A percentile compares a stretch with the other conserved stretches of the same genome.
Conservation (phyloP, 257 asterid genomes). For the Solanum corneliomulleri region DNA sequence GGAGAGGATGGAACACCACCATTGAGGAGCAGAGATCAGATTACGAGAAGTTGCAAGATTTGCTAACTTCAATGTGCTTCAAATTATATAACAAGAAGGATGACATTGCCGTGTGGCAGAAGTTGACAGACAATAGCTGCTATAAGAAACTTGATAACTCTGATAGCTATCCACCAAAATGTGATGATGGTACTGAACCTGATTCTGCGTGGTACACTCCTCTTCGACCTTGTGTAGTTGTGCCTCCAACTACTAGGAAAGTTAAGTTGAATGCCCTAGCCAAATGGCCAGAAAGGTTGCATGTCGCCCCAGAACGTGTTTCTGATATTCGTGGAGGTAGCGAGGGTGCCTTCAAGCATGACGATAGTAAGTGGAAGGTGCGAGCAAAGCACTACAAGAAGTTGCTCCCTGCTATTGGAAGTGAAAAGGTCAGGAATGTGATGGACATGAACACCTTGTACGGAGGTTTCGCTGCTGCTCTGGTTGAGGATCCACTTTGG, state of each 20-base stretch:
- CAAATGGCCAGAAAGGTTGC: conserved; percentile 82
- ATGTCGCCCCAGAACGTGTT: conserved; percentile 67
- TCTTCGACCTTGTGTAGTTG: conserved; percentile 78
- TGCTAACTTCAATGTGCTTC: conserved; percentile 85
- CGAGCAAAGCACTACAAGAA: conserved; percentile 79
- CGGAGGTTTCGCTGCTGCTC: conserved; percentile 92
- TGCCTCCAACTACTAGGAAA: conserved; percentile 50
- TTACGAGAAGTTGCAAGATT: conserved; percentile 70
- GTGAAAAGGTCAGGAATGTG: conserved; percentile 76
- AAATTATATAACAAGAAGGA: conserved; percentile 79
- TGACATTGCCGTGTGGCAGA: conserved; percentile 97
- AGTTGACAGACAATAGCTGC: conserved; percentile 46
- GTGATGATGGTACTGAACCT: conserved; percentile 93
- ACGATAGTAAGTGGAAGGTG: conserved; percentile 73
- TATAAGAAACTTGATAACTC: conserved; percentile 74
- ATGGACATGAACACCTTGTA: conserved; percentile 94
- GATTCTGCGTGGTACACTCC: conserved; percentile 99
- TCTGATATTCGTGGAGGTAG: conserved; percentile 73
- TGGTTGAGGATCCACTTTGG: conserved; percentile 68
- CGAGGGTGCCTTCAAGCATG: conserved; percentile 74
- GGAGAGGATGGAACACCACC: conserved; percentile 98
- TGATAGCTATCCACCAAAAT: conserved; percentile 65
- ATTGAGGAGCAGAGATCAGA: conserved; percentile 80
- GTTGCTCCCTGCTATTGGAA: conserved; percentile 71
- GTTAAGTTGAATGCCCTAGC: conserved; percentile 48